A percentile compares a stretch with the other conserved stretches of the same genome.
These are phyloP conservation scores for Cryptococcus wingfieldii DNA, from an alignment of 1,284 basidiomycete genomes.

Conservation along the genomic window DNA sequence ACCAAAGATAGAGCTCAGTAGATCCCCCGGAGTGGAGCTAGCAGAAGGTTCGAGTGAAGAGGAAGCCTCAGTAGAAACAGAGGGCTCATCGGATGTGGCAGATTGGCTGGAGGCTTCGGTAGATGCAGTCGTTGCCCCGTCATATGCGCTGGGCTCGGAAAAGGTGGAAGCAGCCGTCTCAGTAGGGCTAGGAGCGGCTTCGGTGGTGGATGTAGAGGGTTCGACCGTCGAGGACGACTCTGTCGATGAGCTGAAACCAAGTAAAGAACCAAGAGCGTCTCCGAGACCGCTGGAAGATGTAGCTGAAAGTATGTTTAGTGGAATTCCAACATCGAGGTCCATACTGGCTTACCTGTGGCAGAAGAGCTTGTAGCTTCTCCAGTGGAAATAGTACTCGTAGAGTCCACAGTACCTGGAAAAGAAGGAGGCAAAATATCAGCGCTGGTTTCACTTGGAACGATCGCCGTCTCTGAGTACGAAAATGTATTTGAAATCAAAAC, in stretches of 20 bases:
- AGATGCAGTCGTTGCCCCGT: background rate
- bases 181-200: background rate
- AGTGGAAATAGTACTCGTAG: background rate
- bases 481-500: background rate
- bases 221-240: background rate
- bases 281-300: background rate
- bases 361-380: background rate
- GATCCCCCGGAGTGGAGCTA: background rate
- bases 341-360: background rate
- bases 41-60: background rate
- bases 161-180: background rate
- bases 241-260: background rate
- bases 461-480: conserved; percentile 3
- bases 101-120: background rate
- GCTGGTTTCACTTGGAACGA: background rate
- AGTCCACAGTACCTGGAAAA: conserved; percentile 1
- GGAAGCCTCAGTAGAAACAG: background rate
- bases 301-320: no score
- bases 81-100: background rate
- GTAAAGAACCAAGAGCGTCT: background rate
- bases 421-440: conserved; percentile 2
- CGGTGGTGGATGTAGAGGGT: background rate
- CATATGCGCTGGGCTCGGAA: background rate
- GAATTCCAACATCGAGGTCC: background rate
- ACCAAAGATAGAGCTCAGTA: background rate